Evolutionary conservation across 306 rosid genomes (phyloP).

Genomic region (Canavalia ensiformis): DNA sequence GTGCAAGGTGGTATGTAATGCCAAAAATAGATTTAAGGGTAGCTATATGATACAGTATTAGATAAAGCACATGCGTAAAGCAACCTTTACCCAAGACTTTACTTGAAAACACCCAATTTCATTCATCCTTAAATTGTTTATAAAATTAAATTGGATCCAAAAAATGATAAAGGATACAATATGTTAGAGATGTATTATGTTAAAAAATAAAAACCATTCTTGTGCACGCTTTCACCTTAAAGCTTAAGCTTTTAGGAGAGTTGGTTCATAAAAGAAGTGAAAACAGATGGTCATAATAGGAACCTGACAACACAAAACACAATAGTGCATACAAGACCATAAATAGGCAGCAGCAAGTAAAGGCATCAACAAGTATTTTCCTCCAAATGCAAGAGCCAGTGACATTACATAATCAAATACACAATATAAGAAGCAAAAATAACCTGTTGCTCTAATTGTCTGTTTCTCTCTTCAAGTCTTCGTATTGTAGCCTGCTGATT

Average conservation of each 20-base stretch:
- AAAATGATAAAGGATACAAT: constrained; percentile 6
- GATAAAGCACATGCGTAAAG: constrained; percentile 19
- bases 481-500: constrained; percentile 99
- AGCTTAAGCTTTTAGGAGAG: background rate
- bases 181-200: constrained; percentile 7
- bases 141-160: background rate
- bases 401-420: constrained; percentile 31
- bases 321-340: constrained; percentile 11
- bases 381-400: constrained; percentile 25
- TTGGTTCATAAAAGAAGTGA: background rate
- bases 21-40: constrained; percentile 8
- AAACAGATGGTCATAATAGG: background rate
- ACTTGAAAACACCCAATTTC: constrained; percentile 4
- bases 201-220: constrained; percentile 24
- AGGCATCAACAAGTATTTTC: constrained; percentile 17
- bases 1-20: background rate
- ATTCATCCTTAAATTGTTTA: constrained; percentile 4
- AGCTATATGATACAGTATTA: constrained; percentile 8
- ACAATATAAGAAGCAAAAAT: constrained; percentile 44
- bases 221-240: constrained; percentile 13
- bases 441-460: constrained; percentile 98
- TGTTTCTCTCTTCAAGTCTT: constrained; percentile 94
- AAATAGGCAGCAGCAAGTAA: constrained; percentile 10
- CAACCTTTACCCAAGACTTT: background rate
- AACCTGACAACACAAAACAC: constrained; percentile 2